Evolutionary conservation across 805 yeast species (phyloP).

Genomic region (Sugiyamaella chiloensis): DNA sequence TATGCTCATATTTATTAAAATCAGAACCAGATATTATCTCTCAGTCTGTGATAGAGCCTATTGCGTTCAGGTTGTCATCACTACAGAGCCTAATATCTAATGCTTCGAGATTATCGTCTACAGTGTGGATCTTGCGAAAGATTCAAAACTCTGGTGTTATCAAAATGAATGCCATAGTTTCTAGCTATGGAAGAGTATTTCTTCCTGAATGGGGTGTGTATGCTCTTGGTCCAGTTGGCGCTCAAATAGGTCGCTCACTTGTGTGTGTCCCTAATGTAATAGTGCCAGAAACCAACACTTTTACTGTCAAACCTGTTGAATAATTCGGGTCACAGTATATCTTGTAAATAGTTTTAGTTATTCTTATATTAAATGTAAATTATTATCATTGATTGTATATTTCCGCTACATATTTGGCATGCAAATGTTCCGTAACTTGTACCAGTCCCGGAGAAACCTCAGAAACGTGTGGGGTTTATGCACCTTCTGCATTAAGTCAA

Average conservation of each 20-base stretch:
- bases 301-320: too few relatives aligned
- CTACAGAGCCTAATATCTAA: conserved; percentile 17
- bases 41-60: conserved; percentile 10
- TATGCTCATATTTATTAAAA: conserved; percentile 44
- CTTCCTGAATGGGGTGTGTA: neutral
- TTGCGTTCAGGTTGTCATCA: conserved; percentile 13
- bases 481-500: too few relatives aligned
- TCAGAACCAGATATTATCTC: conserved; percentile 16
- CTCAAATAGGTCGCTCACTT: neutral
- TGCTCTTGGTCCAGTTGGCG: neutral
- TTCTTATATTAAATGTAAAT: too few relatives aligned
- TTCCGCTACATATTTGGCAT: too few relatives aligned
- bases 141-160: conserved; percentile 10
- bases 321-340: too few relatives aligned
- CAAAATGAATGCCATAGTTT: neutral
- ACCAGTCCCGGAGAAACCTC: too few relatives aligned
- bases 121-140: conserved; percentile 20
- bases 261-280: neutral
- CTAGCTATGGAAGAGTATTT: neutral
- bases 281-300: neutral
- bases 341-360: too few relatives aligned
- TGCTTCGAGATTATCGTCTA: conserved; percentile 13
- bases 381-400: too few relatives aligned
- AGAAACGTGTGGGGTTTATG: too few relatives aligned
- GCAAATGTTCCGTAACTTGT: too few relatives aligned